These are phyloP conservation scores for Straminergon stramineum DNA, from an alignment of 225 moss, liverwort and hornwort genomes.

Conservation along the genomic window DNA sequence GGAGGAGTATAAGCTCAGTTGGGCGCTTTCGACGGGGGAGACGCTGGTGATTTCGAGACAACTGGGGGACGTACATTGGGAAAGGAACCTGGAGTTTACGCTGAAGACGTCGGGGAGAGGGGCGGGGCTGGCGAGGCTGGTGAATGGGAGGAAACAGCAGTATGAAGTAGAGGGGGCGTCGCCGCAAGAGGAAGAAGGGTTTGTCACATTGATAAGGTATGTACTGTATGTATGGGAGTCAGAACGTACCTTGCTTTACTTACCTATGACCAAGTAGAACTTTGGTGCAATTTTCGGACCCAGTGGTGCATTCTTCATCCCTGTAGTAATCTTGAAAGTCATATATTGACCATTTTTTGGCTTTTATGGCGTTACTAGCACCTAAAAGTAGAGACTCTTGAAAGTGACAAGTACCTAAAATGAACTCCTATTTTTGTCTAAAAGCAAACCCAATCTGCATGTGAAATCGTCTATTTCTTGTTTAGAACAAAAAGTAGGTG, in stretches of 20 bases:
- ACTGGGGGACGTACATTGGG: slow-evolving; percentile 57
- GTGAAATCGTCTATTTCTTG: too few relatives aligned
- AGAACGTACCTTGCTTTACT: background rate
- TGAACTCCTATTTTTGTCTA: too few relatives aligned
- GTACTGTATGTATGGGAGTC: background rate
- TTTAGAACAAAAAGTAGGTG: too few relatives aligned
- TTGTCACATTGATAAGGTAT: slow-evolving; percentile 62
- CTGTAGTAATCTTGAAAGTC: too few relatives aligned
- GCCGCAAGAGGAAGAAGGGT: slow-evolving; percentile 59
- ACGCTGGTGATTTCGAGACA: slow-evolving; percentile 63
- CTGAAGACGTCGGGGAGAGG: slow-evolving; percentile 28
- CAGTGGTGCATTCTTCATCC: too few relatives aligned
- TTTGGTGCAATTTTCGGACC: too few relatives aligned
- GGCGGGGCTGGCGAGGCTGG: slow-evolving; percentile 46
- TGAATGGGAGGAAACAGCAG: slow-evolving; percentile 66
- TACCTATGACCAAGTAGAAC: too few relatives aligned
- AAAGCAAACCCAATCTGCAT: too few relatives aligned
- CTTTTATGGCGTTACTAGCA: too few relatives aligned
- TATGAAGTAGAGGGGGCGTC: slow-evolving; percentile 54
- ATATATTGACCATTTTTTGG: too few relatives aligned
- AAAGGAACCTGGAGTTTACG: slow-evolving; percentile 55
- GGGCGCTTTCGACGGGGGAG: slow-evolving; percentile 69
- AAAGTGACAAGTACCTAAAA: too few relatives aligned
- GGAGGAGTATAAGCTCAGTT: slow-evolving; percentile 68
- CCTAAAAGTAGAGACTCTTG: too few relatives aligned